A percentile compares a stretch with the other conserved stretches of the same genome.
Evolutionary conservation across 441 rosid genomes (phyloP).

Genomic region (Populus hybrid): DNA sequence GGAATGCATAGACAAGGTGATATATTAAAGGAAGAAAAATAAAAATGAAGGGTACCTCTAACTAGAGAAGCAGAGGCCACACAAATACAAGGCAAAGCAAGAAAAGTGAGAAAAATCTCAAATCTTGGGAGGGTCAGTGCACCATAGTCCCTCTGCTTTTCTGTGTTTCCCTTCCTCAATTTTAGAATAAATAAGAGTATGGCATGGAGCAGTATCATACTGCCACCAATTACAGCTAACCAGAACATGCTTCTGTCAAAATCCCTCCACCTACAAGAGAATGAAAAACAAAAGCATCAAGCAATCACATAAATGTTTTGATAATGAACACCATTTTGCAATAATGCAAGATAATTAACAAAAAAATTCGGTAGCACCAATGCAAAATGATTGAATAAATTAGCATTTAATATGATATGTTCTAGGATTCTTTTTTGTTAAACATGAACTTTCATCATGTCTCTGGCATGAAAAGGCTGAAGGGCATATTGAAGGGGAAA

Average conservation of each 20-base stretch:
- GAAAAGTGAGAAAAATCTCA: slow-evolving; percentile 73
- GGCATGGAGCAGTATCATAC: slow-evolving; percentile 59
- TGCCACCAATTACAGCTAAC: slow-evolving; percentile 62
- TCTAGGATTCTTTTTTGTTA: not conserved
- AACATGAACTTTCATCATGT: not conserved
- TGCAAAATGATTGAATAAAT: not conserved
- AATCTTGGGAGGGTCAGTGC: slow-evolving; percentile 77
- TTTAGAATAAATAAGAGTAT: slow-evolving; percentile 52
- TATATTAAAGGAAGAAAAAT: not conserved
- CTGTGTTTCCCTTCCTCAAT: slow-evolving; percentile 42
- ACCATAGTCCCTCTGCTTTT: slow-evolving; percentile 51
- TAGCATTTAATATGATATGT: not conserved
- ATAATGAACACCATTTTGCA: not conserved
- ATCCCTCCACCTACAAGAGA: slow-evolving; percentile 72
- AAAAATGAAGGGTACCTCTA: slow-evolving; percentile 46
- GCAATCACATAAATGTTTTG: not conserved
- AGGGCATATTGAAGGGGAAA: not conserved
- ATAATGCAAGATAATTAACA: not conserved
- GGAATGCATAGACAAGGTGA: not conserved
- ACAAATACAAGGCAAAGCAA: slow-evolving; percentile 74
- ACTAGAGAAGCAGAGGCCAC: slow-evolving; percentile 64
- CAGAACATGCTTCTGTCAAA: slow-evolving; percentile 88
- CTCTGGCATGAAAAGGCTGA: slow-evolving; percentile 1
- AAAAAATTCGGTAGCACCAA: not conserved
- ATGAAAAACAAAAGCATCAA: not conserved